Conservation (phyloP, 768 basidiomycete species). For the Hypholoma fasciculare region DNA sequence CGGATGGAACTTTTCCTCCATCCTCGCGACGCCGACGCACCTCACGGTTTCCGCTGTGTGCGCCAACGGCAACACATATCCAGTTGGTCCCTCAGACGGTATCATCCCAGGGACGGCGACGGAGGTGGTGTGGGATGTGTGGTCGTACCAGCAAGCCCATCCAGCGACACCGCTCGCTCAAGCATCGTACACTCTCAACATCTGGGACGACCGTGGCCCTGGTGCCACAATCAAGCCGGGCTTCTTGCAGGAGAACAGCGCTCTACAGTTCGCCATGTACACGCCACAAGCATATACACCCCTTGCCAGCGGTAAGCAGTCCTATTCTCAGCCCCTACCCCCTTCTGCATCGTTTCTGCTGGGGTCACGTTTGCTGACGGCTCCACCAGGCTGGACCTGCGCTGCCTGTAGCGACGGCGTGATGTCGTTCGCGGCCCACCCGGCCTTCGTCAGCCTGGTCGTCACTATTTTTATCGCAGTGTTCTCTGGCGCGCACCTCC, state of each 20-base stretch:
- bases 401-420: conserved; percentile 43
- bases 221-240: conserved; percentile 60
- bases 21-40: conserved; percentile 51
- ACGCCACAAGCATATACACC: conserved; percentile 73
- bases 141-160: conserved; percentile 63
- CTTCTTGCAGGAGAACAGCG: conserved; percentile 66
- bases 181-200: conserved; percentile 74
- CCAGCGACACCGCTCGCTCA: conserved; percentile 72
- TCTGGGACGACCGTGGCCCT: conserved; percentile 82
- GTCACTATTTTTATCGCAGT: conserved; percentile 64
- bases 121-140: conserved; percentile 78
- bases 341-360: background rate
- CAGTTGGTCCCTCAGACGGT: conserved; percentile 79
- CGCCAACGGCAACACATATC: conserved; percentile 88
- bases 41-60: conserved; percentile 86
- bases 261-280: conserved; percentile 82
- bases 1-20: background rate
- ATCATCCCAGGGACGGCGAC: conserved; percentile 72
- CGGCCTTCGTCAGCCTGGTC: conserved; percentile 53
- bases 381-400: conserved; percentile 58
- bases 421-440: conserved; percentile 44
- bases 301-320: conserved; percentile 35
- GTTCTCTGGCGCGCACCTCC: conserved; percentile 60
- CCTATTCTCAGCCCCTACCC: too few species aligned
- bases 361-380: background rate